These are phyloP conservation scores for Hemerocallis citrina DNA, from an alignment of 106 monocot genomes.

Conservation along the genomic window DNA sequence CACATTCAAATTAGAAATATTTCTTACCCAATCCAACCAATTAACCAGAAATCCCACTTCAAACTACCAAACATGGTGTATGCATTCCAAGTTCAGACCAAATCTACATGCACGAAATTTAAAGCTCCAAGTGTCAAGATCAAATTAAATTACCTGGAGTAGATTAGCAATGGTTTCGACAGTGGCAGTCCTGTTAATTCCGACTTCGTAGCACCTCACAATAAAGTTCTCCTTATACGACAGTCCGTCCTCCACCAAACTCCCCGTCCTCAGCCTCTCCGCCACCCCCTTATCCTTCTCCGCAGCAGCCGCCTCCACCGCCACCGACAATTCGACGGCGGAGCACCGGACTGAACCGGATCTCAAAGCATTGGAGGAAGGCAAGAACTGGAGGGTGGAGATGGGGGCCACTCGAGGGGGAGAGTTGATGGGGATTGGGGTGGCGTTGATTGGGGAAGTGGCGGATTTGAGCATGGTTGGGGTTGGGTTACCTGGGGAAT, in stretches of 20 bases:
- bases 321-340: neutral
- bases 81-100: too few species aligned
- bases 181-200: conserved; percentile 91
- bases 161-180: conserved; percentile 95
- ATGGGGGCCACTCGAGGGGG: neutral
- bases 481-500: too few species aligned
- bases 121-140: too few species aligned
- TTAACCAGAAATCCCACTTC: too few species aligned
- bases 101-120: too few species aligned
- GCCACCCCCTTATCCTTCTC: conserved; percentile 17
- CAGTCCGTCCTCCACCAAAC: conserved; percentile 60
- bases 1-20: too few species aligned
- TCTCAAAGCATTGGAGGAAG: neutral
- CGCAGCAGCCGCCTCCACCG: neutral
- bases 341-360: neutral
- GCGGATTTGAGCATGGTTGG: conserved; percentile 4
- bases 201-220: conserved; percentile 81
- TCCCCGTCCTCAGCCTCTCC: conserved; percentile 65
- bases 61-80: too few species aligned
- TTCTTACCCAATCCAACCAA: too few species aligned
- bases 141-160: conserved; percentile 41
- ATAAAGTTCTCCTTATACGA: conserved; percentile 94
- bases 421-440: neutral
- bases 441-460: neutral
- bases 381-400: neutral